A percentile compares a stretch with the other conserved stretches of the same genome.
These are phyloP conservation scores for Chytriomyces hyalinus DNA, from an alignment of 192 early-diverging fungal species.

Conservation along the genomic window DNA sequence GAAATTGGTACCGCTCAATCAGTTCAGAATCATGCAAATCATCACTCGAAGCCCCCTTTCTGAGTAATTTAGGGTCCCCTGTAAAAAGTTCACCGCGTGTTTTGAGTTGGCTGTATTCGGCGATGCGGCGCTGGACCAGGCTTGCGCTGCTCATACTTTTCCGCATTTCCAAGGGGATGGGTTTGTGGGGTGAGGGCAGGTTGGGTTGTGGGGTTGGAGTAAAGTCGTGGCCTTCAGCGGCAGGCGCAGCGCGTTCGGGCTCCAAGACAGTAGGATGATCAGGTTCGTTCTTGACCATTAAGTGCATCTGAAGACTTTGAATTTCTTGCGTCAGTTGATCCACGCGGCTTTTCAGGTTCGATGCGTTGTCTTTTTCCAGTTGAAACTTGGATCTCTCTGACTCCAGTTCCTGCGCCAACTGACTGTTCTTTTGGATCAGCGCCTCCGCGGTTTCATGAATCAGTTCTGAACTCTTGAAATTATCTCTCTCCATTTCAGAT, in stretches of 20 bases:
- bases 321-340: not conserved
- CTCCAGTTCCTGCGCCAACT: not conserved
- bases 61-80: too few relatives aligned
- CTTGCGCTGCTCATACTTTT: too few relatives aligned
- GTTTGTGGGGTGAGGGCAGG: too few relatives aligned
- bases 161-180: too few relatives aligned
- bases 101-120: too few relatives aligned
- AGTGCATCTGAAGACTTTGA: not conserved
- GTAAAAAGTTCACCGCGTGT: too few relatives aligned
- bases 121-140: too few relatives aligned
- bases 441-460: not conserved
- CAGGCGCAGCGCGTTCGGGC: too few relatives aligned
- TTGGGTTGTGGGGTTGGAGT: too few relatives aligned
- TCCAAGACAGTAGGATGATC: not conserved
- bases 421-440: not conserved
- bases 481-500: too few relatives aligned
- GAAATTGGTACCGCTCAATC: slow-evolving; percentile 1
- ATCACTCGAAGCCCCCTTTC: too few relatives aligned
- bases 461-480: not conserved
- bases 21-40: not conserved
- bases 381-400: not conserved
- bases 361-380: not conserved
- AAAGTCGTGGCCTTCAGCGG: too few relatives aligned
- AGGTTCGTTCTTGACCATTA: not conserved
- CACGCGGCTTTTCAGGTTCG: not conserved